phyloP scores from a whole-genome alignment of 1,139 yeast genomes.

The Geotrichum macrosporum region DNA sequence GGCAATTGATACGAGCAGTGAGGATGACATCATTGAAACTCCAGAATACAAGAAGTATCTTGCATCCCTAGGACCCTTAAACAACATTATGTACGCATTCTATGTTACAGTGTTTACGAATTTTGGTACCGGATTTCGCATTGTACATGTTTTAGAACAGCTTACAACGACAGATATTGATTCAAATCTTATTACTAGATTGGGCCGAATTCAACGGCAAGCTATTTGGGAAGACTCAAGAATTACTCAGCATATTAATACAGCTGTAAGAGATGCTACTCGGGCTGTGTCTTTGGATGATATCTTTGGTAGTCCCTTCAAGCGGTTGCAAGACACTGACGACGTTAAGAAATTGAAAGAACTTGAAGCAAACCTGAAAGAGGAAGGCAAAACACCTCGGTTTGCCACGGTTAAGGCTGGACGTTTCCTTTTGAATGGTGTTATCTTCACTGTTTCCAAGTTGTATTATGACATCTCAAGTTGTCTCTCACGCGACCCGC shows the following conservation, averaged over 20 bases:
- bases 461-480: constrained; percentile 31
- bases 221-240: constrained; percentile 32
- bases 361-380: constrained; percentile 28
- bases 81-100: constrained; percentile 29
- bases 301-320: constrained; percentile 21
- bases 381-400: constrained; percentile 15
- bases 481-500: constrained; percentile 17
- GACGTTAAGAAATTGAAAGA: constrained; percentile 30
- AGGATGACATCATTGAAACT: constrained; percentile 19
- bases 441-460: constrained; percentile 31
- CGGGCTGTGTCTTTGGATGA: constrained; percentile 29
- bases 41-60: constrained; percentile 23
- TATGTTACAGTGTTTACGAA: constrained; percentile 33
- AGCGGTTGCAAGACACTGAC: constrained; percentile 28
- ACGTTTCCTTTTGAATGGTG: constrained; percentile 32
- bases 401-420: constrained; percentile 28
- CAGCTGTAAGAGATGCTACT: constrained; percentile 27
- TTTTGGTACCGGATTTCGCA: constrained; percentile 34
- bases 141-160: constrained; percentile 29
- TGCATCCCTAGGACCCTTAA: constrained; percentile 25
- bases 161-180: constrained; percentile 21
- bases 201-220: constrained; percentile 30
- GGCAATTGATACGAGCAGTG: constrained; percentile 13
- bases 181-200: constrained; percentile 23
- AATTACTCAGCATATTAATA: constrained; percentile 19